Base-by-base conservation (phyloP, 1,284 basidiomycete genomes). In the Phlebopus sp. region DNA sequence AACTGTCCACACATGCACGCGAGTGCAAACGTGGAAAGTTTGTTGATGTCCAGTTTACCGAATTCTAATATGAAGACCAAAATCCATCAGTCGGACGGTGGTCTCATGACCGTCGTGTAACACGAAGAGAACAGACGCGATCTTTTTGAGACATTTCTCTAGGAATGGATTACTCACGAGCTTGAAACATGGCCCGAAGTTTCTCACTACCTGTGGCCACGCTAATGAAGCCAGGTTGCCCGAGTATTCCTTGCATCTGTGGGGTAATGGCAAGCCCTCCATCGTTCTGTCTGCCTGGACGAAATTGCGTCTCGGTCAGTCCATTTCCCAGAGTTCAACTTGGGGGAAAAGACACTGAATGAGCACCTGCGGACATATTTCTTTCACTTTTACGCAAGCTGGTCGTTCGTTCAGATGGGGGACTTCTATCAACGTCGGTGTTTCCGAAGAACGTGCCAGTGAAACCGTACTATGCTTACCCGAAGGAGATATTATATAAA, bases 231-330 rank as follows among this genome's bases (percentile, higher is more conserved):
- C 73, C 75, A 0, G 70, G 67, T 42, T 60, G 46, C 13, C 57
- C 47, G 11, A 77, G 57, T 23, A 78, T 68, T 2, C 44, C 29
- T n/a, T 48, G 46, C 70, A 78, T 74, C 38, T 69, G 61, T n/a
- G 52, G 50, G 2, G 72, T 64, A 4, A 76, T 56, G 2, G 44
- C 53, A 48, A 78, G 60, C 1, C 70, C 72, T 14, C 64, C 60
- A 17, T 59, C 51, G 18, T 13, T 9, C 2, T 39, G 6, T 17
- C 41, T 37, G 29, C 15, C n/a, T 34, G 31, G 14, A n/a, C 14
- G n/a, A 14, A 7, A n/a, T n/a, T 5, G n/a, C 11, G 21, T 21
- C 27, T 5, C 10, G 27, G 27, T 29, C 10, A 4, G 27, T 29
- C 27, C 4, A 29, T 29, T 4, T 29, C 8, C 27, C 2, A 25